Evolutionary conservation across 2,329 filamentous ascomycete species (phyloP), one percentile per base, ranked within the genome.

Genomic region (Atkinsonella hypoxylon): DNA sequence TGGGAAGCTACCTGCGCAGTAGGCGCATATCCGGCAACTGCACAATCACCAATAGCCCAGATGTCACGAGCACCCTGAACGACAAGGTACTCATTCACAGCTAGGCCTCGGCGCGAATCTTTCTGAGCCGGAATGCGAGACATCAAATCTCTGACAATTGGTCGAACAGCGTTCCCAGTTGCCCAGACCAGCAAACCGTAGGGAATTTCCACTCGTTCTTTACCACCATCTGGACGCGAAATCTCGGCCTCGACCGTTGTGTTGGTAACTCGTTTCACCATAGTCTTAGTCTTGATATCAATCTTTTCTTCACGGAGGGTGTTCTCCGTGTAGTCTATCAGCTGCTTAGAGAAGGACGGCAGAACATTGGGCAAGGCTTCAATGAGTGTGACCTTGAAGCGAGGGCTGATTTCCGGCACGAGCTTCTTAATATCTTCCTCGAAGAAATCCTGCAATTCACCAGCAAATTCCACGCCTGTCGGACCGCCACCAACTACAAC

Each of bases 221-320:
- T 96, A 72, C 81, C 80, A 65, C 93, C 93, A 60, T 95, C 87
- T 17, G 90, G 83, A 48, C 81, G 79, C 50, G 81, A 84, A 47
- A 82, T 81, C 69, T 95, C 88, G 57, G 91, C 93, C 74, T 97
- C 89, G 63, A 98, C 91, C 64, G 81, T 84, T 71, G 87, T 94
- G 62, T 93, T 85, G 32, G 89, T 95, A 53, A 98, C 93, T 55
- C 86, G 90, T 79, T 97, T 97, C 67, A 98, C 93, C 84, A 95
- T 94, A 58, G 93, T 97, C 81, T 97, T 97, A 61, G 93, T 95
- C 70, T 88, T 86, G 72, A 98, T 95, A 61, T 88, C 84, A 66
- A 98, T 98, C 66, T 89, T 90, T 72, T 98, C 93, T 75, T 98
- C 93, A 73, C 95, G 93, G 76, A 98, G 94, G 45, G 91, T 96